These are phyloP conservation scores for Acanthamoeba lugdunensis DNA, from an alignment of 208 protist species.

Conservation along the genomic window DNA sequence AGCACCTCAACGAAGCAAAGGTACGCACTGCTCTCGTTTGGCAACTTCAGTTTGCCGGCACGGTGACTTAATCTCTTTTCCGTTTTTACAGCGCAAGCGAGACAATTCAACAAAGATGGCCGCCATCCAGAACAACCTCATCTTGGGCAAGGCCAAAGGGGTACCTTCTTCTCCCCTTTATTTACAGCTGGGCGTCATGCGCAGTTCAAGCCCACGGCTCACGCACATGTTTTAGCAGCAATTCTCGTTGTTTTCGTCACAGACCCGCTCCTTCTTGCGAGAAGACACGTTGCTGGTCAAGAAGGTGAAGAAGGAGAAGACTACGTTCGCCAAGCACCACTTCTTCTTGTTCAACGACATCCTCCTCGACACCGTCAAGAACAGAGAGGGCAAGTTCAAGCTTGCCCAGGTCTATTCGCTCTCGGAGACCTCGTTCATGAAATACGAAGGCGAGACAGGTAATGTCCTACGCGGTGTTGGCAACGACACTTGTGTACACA, in stretches of 20 bases:
- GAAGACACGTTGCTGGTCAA: constrained; percentile 45
- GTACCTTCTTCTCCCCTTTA: neutral
- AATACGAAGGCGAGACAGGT: constrained; percentile 55
- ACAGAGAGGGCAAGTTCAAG: constrained; percentile 31
- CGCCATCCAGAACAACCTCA: constrained; percentile 40
- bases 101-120: constrained; percentile 41
- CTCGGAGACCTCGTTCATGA: constrained; percentile 11
- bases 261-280: constrained; percentile 10
- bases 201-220: too few species aligned
- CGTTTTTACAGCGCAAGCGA: constrained; percentile 37
- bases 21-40: neutral
- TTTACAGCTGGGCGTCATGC: too few species aligned
- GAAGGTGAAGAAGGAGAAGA: constrained; percentile 72
- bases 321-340: constrained; percentile 35
- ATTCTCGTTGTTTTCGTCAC: constrained; percentile 48
- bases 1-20: constrained; percentile 67
- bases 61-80: too few species aligned
- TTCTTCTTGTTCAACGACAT: constrained; percentile 67
- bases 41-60: neutral
- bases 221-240: neutral
- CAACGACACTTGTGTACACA: neutral
- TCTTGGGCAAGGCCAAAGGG: constrained; percentile 45
- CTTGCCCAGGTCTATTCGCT: neutral
- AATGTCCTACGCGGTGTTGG: neutral
- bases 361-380: constrained; percentile 38